Percentiles rank a stretch among this genome's conserved stretches.
These are phyloP conservation scores for Haberlea rhodopensis DNA, from an alignment of 257 asterid species.

Conservation along the genomic window DNA sequence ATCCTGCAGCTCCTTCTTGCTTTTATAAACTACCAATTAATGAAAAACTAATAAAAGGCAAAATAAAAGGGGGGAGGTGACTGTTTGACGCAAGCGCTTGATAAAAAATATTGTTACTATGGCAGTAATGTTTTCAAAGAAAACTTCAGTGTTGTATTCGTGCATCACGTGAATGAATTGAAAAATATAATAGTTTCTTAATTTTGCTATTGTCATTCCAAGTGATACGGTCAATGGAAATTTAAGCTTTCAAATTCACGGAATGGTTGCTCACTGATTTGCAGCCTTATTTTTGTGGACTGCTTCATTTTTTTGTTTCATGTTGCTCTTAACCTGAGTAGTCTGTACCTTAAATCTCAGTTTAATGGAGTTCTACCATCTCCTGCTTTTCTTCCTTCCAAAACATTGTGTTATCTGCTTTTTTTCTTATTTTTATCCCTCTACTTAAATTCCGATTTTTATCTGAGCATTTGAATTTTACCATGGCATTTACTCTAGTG, in stretches of 20 bases:
- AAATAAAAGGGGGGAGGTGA: neutral
- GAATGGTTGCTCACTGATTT: neutral
- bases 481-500: slow-evolving; percentile 1
- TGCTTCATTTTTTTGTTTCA: neutral
- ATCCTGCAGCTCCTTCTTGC: slow-evolving; percentile 11
- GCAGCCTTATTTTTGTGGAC: neutral
- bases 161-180: neutral
- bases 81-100: slow-evolving; percentile 9
- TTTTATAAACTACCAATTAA: neutral
- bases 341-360: neutral
- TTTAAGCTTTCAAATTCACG: neutral
- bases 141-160: too few species aligned
- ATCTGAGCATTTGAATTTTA: slow-evolving; percentile 9
- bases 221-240: neutral
- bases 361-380: neutral
- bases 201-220: neutral
- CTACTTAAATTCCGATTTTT: slow-evolving; percentile 2
- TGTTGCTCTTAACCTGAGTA: neutral
- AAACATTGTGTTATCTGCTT: neutral
- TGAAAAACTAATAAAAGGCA: neutral
- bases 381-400: neutral
- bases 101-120: neutral
- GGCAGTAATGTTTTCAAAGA: slow-evolving; percentile 6
- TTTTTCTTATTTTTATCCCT: slow-evolving; percentile 10
- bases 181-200: neutral